Evolutionary conservation across 495 filamentous ascomycete genomes (phyloP).

Genomic region (Massariosphaeria phaeospora): DNA sequence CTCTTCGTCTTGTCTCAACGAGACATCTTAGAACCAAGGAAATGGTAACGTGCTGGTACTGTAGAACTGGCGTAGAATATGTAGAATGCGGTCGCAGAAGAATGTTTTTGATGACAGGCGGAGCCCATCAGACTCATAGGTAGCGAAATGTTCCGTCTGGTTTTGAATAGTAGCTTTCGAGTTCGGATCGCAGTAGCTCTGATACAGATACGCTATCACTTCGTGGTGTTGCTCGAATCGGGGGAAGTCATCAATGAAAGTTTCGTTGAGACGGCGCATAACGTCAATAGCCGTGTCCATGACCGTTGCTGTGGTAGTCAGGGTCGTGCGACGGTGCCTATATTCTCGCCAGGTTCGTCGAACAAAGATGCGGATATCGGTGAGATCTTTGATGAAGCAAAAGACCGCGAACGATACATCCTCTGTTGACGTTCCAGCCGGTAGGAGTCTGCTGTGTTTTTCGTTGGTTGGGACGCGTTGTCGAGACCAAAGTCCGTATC

Average conservation of each 20-base stretch:
- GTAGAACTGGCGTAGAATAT: neutral
- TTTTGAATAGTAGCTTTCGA: neutral
- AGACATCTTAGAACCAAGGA: neutral
- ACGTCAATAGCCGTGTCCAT: neutral
- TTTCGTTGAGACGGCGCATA: neutral
- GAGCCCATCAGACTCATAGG: neutral
- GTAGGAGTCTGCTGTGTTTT: constrained; percentile 1
- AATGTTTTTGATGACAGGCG: neutral
- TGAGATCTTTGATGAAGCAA: constrained; percentile 4
- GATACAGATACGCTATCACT: neutral
- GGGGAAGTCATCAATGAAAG: neutral
- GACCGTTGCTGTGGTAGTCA: neutral
- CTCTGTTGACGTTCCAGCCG: neutral
- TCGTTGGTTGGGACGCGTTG: neutral
- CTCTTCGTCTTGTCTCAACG: neutral
- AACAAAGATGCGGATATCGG: constrained; percentile 5
- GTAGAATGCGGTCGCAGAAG: neutral
- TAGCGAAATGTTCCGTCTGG: neutral
- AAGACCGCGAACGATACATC: constrained; percentile 5
- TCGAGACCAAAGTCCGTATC: neutral
- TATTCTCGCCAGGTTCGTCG: constrained; percentile 5
- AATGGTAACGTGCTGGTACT: neutral
- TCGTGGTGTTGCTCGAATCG: neutral
- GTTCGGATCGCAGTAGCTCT: neutral
- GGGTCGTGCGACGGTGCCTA: neutral